phyloP scores from a whole-genome alignment of 1,284 basidiomycete genomes.

The Vanrija sp. region DNA sequence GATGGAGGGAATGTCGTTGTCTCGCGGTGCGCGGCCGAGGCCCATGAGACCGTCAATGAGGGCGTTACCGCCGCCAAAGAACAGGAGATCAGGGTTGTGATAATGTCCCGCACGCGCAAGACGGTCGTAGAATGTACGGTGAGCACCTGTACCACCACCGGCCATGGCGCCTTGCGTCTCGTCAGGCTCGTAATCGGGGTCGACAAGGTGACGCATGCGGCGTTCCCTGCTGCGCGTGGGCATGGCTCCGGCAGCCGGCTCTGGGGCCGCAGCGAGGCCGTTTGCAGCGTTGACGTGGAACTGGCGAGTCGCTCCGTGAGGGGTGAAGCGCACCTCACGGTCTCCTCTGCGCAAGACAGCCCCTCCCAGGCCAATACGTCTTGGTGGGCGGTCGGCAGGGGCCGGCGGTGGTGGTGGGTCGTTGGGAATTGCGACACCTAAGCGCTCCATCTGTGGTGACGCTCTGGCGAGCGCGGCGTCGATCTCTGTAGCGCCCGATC shows the following conservation, averaged over 20 bases:
- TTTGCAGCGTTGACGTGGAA: conserved; percentile 1
- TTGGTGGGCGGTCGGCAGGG: too few relatives aligned
- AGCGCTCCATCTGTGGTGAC: too few relatives aligned
- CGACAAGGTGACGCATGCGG: background rate
- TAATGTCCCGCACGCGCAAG: background rate
- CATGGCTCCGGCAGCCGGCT: background rate
- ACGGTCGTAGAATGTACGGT: background rate
- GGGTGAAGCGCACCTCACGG: conserved; percentile 19
- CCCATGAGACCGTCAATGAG: background rate
- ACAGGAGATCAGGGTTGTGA: background rate
- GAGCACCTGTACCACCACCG: background rate
- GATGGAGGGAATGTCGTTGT: conserved; percentile 22
- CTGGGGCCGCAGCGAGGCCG: background rate
- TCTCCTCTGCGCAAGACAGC: conserved; percentile 23
- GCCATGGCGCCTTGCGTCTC: background rate
- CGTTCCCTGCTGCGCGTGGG: background rate
- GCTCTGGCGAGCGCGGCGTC: too few relatives aligned
- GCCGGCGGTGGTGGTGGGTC: too few relatives aligned
- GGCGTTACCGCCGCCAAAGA: background rate
- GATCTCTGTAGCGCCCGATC: too few relatives aligned
- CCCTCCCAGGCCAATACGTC: conserved; percentile 14
- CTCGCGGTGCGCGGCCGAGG: background rate
- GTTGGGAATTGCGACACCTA: too few relatives aligned
- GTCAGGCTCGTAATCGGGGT: background rate
- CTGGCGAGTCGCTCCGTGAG: background rate